Conservation (phyloP, 345 rosid species). For the Mangifera indica region DNA sequence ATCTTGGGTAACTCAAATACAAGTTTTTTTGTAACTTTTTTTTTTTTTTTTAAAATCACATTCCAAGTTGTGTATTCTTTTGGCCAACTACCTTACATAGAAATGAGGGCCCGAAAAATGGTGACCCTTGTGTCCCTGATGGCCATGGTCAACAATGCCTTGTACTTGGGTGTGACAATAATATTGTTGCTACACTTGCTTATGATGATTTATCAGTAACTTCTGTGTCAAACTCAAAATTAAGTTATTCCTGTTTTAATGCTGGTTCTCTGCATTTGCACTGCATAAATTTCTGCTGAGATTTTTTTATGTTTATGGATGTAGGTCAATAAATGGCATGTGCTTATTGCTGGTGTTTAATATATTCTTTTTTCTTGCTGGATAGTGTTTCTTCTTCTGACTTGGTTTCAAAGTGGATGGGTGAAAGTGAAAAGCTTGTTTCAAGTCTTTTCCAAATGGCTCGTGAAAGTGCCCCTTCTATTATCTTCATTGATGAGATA, state of each 20-base stretch:
- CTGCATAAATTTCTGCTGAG: background rate
- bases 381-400: conserved; percentile 87
- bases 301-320: conserved; percentile 2
- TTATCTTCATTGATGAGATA: conserved; percentile 89
- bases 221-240: background rate
- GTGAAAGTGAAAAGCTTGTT: conserved; percentile 94
- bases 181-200: background rate
- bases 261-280: background rate
- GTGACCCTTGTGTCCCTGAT: background rate
- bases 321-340: background rate
- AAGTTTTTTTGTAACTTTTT: background rate
- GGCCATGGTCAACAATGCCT: background rate
- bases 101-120: background rate
- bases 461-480: conserved; percentile 92
- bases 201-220: background rate
- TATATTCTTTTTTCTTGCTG: conserved; percentile 22
- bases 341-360: background rate
- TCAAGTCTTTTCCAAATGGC: conserved; percentile 94
- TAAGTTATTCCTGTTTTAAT: background rate
- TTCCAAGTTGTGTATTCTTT: background rate
- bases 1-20: too few species aligned
- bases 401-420: conserved; percentile 98
- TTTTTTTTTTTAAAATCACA: background rate
- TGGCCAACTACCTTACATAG: background rate
- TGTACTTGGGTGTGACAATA: background rate